These are phyloP conservation scores for Ogataea ganodermae DNA, from an alignment of 805 yeast species.

Conservation along the genomic window DNA sequence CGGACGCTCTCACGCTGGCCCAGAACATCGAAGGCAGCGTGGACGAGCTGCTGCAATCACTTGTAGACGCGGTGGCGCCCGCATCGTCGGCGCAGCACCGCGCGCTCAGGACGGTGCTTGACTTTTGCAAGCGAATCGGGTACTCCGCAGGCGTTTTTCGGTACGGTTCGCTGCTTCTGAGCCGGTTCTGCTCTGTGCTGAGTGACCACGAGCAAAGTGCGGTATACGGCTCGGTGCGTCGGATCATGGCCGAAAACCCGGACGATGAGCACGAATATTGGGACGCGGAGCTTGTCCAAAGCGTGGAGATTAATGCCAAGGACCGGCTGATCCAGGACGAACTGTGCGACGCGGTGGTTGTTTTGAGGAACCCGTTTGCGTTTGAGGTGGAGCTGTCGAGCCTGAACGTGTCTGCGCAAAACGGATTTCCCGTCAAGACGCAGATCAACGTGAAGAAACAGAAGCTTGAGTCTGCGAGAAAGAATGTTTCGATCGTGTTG, in stretches of 20 bases:
- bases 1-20: too few species aligned
- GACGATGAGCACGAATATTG: slow-evolving; percentile 50
- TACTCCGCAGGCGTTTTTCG: slow-evolving; percentile 47
- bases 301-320: slow-evolving; percentile 21
- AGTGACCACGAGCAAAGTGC: slow-evolving; percentile 58
- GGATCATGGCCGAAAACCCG: slow-evolving; percentile 17
- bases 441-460: slow-evolving; percentile 23
- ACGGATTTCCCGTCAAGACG: slow-evolving; percentile 31
- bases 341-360: slow-evolving; percentile 53
- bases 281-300: slow-evolving; percentile 60
- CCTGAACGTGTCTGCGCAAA: slow-evolving; percentile 39
- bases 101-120: slow-evolving; percentile 45
- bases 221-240: slow-evolving; percentile 38
- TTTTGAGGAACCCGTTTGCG: slow-evolving; percentile 76
- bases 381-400: slow-evolving; percentile 66
- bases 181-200: slow-evolving; percentile 56
- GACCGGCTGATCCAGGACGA: slow-evolving; percentile 59
- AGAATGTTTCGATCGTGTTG: slow-evolving; percentile 31
- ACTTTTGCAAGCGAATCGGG: slow-evolving; percentile 52
- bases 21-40: too few species aligned
- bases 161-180: slow-evolving; percentile 55
- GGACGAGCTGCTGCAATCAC: slow-evolving; percentile 41
- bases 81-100: slow-evolving; percentile 39
- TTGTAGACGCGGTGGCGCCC: slow-evolving; percentile 34
- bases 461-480: slow-evolving; percentile 16